phyloP scores from a whole-genome alignment of 345 rosid species.

The Lumnitzera littorea region DNA sequence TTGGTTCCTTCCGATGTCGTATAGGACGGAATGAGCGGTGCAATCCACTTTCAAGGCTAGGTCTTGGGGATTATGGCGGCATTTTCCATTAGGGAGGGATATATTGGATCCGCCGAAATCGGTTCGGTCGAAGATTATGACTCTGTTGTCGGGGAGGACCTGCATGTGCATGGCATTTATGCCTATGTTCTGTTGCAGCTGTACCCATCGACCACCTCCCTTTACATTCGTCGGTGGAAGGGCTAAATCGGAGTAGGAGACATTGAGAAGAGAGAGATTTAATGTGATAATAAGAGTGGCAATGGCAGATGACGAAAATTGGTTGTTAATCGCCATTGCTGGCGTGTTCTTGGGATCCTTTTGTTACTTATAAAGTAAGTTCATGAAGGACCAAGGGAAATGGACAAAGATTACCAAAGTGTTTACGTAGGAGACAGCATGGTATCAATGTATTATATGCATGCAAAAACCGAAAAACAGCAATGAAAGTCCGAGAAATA shows the following conservation, averaged over 20 bases:
- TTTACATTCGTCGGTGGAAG: conserved; percentile 11
- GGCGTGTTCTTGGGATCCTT: neutral
- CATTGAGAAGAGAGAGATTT: neutral
- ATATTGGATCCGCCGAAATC: conserved; percentile 66
- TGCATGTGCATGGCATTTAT: conserved; percentile 93
- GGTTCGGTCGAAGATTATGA: conserved; percentile 78
- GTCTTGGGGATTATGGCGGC: conserved; percentile 31
- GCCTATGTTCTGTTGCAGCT: conserved; percentile 53
- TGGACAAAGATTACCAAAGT: neutral
- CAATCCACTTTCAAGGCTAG: conserved; percentile 40
- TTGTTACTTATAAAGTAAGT: neutral
- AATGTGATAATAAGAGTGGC: neutral
- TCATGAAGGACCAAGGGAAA: neutral
- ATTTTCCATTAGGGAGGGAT: conserved; percentile 44
- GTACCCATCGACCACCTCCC: conserved; percentile 40
- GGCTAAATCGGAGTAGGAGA: conserved; percentile 1
- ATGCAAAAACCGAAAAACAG: too few relatives aligned
- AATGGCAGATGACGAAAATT: neutral
- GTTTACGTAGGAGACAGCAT: too few relatives aligned
- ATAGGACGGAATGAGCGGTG: conserved; percentile 66
- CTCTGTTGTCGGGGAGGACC: conserved; percentile 49
- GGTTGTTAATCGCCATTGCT: conserved; percentile 1
- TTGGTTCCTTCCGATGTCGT: conserved; percentile 53
- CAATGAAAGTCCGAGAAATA: too few relatives aligned
- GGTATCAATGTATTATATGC: too few relatives aligned